Evolutionary conservation across 345 rosid species (phyloP), one percentile per base, ranked within the genome.

Genomic region (Microthlaspi erraticum): DNA sequence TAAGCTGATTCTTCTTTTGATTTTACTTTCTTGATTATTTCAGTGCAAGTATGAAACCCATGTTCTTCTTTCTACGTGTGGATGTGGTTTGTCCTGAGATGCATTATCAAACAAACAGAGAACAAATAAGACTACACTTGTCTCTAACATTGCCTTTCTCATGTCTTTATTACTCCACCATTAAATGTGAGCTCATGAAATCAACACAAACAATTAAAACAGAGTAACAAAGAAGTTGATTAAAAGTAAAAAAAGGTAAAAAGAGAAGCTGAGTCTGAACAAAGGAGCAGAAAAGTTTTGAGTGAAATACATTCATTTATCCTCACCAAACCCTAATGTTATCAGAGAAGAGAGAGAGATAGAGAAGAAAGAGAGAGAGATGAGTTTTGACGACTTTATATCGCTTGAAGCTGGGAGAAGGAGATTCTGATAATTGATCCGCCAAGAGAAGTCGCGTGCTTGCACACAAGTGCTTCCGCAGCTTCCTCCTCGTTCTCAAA

Each of bases 401-500:
- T 88, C 8, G 93, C 79, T 82, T 94, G 98, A 33, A 90, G 79
- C 88, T 92, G 99, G 50, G 99, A 94, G 81, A 94, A 94, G 56
- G 99, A 94, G 74, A 94, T 94, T 68, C 99, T 87, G 68, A 92
- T 86, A 17, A 86, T 66, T 1, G 99, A 89, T 48, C 96, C 96
- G 14, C 81, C 86, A 36, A 94, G 88, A 2, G 92, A 78, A 69
- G 75, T 88, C 11, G 99, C 97, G 16, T 94, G 97, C 87, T 91
- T 91, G 81, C 89, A 87, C 71, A 91, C 97, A 2, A 94, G 82
- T 50, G 98, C 96, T 81, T 89, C 99, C 0, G 96, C 86, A 39
- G 98, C 98, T 82, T 91, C 84, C 79, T 91, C 98, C 82, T 88
- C 98, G 0, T 81, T 83, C 66, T 91, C 96, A 59, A 91, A 93